Evolutionary conservation across 2,329 filamentous ascomycete species (phyloP).

Genomic region (Pseudocercospora macadamiae): DNA sequence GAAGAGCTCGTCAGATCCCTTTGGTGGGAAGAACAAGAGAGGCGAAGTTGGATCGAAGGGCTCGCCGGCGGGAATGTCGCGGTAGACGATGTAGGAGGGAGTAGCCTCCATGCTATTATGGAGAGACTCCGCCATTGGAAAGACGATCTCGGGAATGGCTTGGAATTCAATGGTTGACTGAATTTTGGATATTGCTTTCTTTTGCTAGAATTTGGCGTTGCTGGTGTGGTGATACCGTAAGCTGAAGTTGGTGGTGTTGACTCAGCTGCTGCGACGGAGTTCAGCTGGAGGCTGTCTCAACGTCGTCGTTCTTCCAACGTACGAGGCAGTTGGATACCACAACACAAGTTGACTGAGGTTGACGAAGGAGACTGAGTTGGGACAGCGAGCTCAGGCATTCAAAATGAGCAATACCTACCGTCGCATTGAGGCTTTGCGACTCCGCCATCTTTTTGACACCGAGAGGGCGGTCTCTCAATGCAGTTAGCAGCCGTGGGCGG

Average conservation of each 20-base stretch:
- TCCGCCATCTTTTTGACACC: slow-evolving; percentile 4
- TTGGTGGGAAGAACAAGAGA: slow-evolving; percentile 41
- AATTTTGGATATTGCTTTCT: slow-evolving; percentile 3
- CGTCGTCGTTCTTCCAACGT: slow-evolving; percentile 13
- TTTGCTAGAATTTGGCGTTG: no score
- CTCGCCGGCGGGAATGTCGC: slow-evolving; percentile 34
- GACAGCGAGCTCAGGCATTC: slow-evolving; percentile 14
- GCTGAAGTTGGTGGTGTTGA: slow-evolving; percentile 8
- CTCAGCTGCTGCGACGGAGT: slow-evolving; percentile 16
- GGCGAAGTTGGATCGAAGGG: slow-evolving; percentile 38
- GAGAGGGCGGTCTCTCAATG: not conserved
- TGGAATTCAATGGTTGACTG: not conserved
- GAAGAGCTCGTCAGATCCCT: slow-evolving; percentile 45
- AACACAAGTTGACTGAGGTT: slow-evolving; percentile 1
- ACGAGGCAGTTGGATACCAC: not conserved
- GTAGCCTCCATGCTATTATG: slow-evolving; percentile 19
- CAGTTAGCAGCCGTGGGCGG: not conserved
- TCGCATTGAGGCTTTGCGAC: slow-evolving; percentile 3
- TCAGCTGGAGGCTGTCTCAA: slow-evolving; percentile 18
- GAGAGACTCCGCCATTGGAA: slow-evolving; percentile 26
- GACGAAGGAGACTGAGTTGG: not conserved
- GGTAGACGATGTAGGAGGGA: slow-evolving; percentile 40
- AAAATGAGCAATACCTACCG: slow-evolving; percentile 9
- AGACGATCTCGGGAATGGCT: not conserved
- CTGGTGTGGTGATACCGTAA: not conserved